Evolutionary conservation across 495 filamentous ascomycete species (phyloP).

Genomic region (Aspergillus haitiensis): DNA sequence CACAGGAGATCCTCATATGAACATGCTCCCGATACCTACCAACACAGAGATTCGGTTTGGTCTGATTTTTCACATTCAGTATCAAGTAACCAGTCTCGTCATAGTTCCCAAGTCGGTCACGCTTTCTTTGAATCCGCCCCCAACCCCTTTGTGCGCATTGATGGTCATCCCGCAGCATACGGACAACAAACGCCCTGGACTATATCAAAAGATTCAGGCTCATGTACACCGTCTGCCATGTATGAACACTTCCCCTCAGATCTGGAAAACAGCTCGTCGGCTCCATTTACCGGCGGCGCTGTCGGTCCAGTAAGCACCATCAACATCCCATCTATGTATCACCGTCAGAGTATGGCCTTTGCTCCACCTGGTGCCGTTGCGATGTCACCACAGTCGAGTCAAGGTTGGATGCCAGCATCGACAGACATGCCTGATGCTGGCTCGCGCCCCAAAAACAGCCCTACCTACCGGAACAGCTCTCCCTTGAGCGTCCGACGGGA

Average conservation of each 20-base stretch:
- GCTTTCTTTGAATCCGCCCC: slow-evolving; percentile 38
- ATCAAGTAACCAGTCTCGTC: slow-evolving; percentile 38
- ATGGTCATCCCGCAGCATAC: slow-evolving; percentile 51
- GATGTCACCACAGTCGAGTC: slow-evolving; percentile 62
- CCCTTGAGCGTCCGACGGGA: slow-evolving; percentile 74
- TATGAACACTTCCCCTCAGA: slow-evolving; percentile 68
- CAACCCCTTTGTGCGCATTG: slow-evolving; percentile 60
- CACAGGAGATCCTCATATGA: slow-evolving; percentile 71
- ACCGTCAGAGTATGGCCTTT: slow-evolving; percentile 42
- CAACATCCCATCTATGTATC: slow-evolving; percentile 48
- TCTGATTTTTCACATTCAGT: slow-evolving; percentile 64
- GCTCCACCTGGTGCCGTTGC: slow-evolving; percentile 48
- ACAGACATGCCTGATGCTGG: slow-evolving; percentile 58
- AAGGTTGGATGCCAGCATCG: slow-evolving; percentile 62
- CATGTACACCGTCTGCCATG: slow-evolving; percentile 58
- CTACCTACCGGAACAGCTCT: slow-evolving; percentile 74
- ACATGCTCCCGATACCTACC: slow-evolving; percentile 64
- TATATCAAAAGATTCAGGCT: slow-evolving; percentile 50
- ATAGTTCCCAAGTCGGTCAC: slow-evolving; percentile 39
- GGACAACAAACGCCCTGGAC: slow-evolving; percentile 53
- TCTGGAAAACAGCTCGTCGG: slow-evolving; percentile 57
- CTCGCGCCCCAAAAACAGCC: slow-evolving; percentile 73
- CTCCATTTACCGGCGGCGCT: slow-evolving; percentile 54
- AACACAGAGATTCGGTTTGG: slow-evolving; percentile 75
- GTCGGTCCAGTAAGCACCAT: slow-evolving; percentile 51